phyloP scores from a whole-genome alignment of 192 early-diverging fungal species.

The Glomus cerebriforme region DNA sequence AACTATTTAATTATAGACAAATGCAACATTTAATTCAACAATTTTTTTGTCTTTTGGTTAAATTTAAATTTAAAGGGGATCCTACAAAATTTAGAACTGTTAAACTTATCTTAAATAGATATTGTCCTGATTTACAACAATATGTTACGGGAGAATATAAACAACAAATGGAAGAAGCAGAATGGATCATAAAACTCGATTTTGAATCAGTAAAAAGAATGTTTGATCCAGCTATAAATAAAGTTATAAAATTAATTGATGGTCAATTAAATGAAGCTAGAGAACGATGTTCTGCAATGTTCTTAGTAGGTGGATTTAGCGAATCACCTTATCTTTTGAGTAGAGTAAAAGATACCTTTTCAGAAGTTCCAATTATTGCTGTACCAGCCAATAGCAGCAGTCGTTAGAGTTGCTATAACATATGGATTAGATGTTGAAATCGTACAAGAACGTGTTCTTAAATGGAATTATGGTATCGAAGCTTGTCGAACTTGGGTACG shows the following conservation, averaged over 20 bases:
- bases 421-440: slow-evolving; percentile 19
- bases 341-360: slow-evolving; percentile 50
- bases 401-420: slow-evolving; percentile 49
- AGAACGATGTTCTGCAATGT: slow-evolving; percentile 46
- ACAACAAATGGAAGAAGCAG: slow-evolving; percentile 44
- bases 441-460: background rate
- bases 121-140: background rate
- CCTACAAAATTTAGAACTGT: background rate
- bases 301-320: slow-evolving; percentile 60
- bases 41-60: background rate
- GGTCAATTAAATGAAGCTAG: slow-evolving; percentile 50
- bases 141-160: background rate
- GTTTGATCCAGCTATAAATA: slow-evolving; percentile 58
- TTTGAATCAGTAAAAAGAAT: slow-evolving; percentile 51
- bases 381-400: slow-evolving; percentile 57
- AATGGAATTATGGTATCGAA: slow-evolving; percentile 25
- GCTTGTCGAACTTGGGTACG: background rate
- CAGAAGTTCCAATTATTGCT: slow-evolving; percentile 44
- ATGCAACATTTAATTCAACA: background rate
- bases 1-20: slow-evolving; percentile 11
- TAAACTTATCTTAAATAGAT: background rate
- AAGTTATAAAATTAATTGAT: slow-evolving; percentile 53
- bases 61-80: slow-evolving; percentile 1
- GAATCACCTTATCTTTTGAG: slow-evolving; percentile 52
- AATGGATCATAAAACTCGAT: slow-evolving; percentile 43